Evolutionary conservation across 352 stramenopile species (phyloP), one percentile per base, ranked within the genome.

Genomic region (Globisporangium acanthophoron): DNA sequence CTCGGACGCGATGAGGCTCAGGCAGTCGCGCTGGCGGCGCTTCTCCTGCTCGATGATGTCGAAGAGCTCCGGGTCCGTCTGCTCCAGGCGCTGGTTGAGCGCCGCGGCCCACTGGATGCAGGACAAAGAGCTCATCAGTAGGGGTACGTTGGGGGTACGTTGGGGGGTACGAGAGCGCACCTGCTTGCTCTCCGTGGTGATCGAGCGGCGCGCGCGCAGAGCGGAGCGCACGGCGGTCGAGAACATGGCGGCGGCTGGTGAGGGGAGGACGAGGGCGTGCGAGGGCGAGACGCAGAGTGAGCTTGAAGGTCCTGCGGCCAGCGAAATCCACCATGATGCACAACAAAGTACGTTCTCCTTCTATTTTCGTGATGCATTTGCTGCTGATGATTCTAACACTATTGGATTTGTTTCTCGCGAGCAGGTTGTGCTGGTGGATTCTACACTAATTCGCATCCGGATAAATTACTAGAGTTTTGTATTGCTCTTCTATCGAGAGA

Each of bases 1-100:
- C 74, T 84, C 98, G n/a, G 93, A 99, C 46, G 97, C 97, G 74
- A 99, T 99, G 21, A 99, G 87, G 44, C 97, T 98, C 54, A 99
- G 85, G 65, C 79, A 98, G 70, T 98, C 96, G 59, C 97, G 89
- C 81, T 99, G 98, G 43, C 98, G 88, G 52, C 96, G 85, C 83
- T 99, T 99, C 82, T 99, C 96, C 53, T 93, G 81, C 78, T 99
- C 95, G 61, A 99, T 98, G 61, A 99, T 91, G 61, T 96, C 79
- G 58, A 88, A 94, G 1, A 99, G 80, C 65, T 83, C 82, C 13
- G 97, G 96, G 74, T 99, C 97, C 9, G 85, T 85, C 58, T 95
- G 76, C 21, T 76, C 66, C 11, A 99, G 74, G 43, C 68, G 74
- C 61, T 88, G 78, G 78, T 98, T 98, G 53, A 98, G 72, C 62